These are phyloP conservation scores for Sungouiozyma intestinalis DNA, from an alignment of 805 yeast species.

Conservation along the genomic window DNA sequence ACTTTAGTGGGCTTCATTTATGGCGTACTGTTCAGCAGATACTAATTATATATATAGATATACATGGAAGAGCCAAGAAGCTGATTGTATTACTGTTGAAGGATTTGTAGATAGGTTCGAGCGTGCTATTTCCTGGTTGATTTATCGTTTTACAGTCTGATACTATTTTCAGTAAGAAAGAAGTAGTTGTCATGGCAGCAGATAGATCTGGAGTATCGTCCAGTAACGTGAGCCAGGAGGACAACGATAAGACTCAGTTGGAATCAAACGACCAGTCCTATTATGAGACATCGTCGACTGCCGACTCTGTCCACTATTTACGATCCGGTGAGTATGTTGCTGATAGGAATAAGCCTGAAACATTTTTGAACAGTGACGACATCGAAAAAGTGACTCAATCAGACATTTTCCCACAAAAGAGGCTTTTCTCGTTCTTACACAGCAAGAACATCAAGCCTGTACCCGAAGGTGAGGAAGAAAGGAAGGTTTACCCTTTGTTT, in stretches of 20 bases:
- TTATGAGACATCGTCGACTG: background rate
- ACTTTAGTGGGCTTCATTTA: no score
- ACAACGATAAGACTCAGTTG: background rate
- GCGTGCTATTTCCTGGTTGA: no score
- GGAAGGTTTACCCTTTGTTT: constrained; percentile 40
- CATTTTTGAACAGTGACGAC: constrained; percentile 26
- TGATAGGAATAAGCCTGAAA: constrained; percentile 22
- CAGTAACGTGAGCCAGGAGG: background rate
- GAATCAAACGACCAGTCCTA: background rate
- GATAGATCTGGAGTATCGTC: background rate
- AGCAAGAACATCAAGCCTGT: constrained; percentile 41
- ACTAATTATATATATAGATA: no score
- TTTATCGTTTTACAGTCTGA: background rate
- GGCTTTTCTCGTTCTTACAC: constrained; percentile 42
- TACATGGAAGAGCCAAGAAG: no score
- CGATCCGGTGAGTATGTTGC: constrained; percentile 21
- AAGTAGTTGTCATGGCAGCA: background rate
- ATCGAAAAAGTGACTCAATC: constrained; percentile 29
- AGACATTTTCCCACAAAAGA: constrained; percentile 32
- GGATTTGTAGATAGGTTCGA: no score
- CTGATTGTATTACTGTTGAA: no score
- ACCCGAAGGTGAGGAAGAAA: constrained; percentile 38
- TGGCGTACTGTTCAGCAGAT: no score
- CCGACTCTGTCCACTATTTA: background rate
- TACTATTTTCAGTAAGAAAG: no score